Evolutionary conservation across 2,329 filamentous ascomycete genomes (phyloP), one percentile per base, ranked within the genome.

Genomic region (Leptographium flavum): DNA sequence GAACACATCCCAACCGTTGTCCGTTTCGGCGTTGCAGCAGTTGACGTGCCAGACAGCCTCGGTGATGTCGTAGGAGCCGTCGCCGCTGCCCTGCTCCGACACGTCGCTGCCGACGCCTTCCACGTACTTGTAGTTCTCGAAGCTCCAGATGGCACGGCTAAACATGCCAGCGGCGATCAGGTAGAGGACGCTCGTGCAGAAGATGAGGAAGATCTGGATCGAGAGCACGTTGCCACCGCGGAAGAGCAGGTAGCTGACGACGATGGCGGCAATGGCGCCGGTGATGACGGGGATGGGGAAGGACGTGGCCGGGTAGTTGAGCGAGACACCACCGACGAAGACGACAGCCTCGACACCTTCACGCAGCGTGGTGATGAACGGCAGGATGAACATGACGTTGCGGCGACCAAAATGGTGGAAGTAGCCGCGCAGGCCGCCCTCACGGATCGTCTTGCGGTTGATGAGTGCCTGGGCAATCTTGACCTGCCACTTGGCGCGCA

Each of bases 271-370:
- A 3, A 73, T 55, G 15, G 94, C 62, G 1, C 87, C 87, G 17
- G 76, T 70, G 19, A 93, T 62, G 3, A 87, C 82, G 0, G 87
- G 77, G 5, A 94, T 64, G 3, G 87, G 87, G 43, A 94, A 83
- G 0, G 87, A 72, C 6, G 73, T 76, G 2, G 84, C 85, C 0
- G 86, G 84, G 4, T 83, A 68, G 1, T 79, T 76, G 45, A 94
- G 78, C 3, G 82, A 81, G 5, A 94, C 87, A 19, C 87, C 87
- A 15, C 84, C 85, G 44, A 93, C 78, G 60, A 93, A 94, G 22
- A 94, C 74, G 31, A 94, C 81, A 1, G 83, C 85, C 60, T 94
- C 87, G 27, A 94, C 74, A 3, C 87, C 87, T 60, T 94, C 87
- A 31, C 87, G 71, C 14, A 94, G 65, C n/a, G 92, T 82, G 0